Evolutionary conservation across 768 basidiomycete species (phyloP), one percentile per base, ranked within the genome.

Genomic region (Hydnomerulius pinastri): DNA sequence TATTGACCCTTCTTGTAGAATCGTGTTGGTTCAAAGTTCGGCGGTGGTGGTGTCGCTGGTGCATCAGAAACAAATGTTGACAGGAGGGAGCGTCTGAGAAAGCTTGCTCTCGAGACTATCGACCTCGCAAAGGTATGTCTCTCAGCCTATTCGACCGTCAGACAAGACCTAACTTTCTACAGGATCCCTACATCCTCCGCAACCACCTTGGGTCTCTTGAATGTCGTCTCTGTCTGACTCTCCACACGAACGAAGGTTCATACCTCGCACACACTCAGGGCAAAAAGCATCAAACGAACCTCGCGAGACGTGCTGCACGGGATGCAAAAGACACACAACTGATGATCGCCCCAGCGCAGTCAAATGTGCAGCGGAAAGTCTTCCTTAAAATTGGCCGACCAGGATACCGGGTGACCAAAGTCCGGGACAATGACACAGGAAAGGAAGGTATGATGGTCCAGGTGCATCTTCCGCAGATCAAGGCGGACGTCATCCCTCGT

Each of bases 181-280:
- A 91, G 92, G 96, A 98, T 73, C 96, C 96, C 7, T 98, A 98
- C 70, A 98, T 99, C 66, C 83, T 99, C 30, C 92, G 96, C 71
- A 99, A 98, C 69, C 97, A 99, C 71, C 81, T 99, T 51, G 97
- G 97, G 35, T 98, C 95, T 8, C 83, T 98, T 35, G 96, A 98
- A 82, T 99, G 97, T 75, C 91, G 95, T 62, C 81, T 99, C 24
- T 98, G 97, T 69, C 74, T 99, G 40, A 99, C 97, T 0, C 81
- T 99, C 10, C 97, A 99, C 73, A 98, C 96, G n/a, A 98, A 98
- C 62, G 97, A 99, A 72, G 97, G 97, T 17, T 97, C 95, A 12
- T 98, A 98, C 68, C 87, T 99, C 41, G 97, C 97, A 0, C 97
- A 99, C 62, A 99, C 97, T 0, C 97, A 98, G 74, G 97, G 97